Conservation (phyloP, 164 flowering plant species). For the Warburgia ugandensis region DNA sequence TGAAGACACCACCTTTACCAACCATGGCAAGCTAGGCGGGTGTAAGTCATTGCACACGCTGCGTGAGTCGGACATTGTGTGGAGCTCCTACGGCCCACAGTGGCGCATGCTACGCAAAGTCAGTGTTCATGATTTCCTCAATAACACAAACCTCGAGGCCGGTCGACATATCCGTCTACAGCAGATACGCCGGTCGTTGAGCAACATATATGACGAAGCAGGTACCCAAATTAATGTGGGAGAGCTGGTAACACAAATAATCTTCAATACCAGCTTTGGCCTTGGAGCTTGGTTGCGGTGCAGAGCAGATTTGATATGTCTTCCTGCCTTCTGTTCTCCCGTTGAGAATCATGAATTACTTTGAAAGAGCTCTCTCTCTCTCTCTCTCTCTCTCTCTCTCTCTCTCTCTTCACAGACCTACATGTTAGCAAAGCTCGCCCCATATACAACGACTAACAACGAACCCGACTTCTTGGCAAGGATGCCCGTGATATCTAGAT, state of each 20-base stretch:
- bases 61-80: constrained; percentile 35
- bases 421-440: too few species aligned
- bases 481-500: too few species aligned
- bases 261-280: constrained; percentile 32
- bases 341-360: too few species aligned
- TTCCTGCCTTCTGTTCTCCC: too few species aligned
- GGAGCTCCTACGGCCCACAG: constrained; percentile 31
- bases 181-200: constrained; percentile 24
- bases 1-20: constrained; percentile 39
- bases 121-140: constrained; percentile 31
- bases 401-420: too few species aligned
- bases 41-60: constrained; percentile 19
- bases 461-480: too few species aligned
- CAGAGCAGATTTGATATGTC: too few species aligned
- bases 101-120: constrained; percentile 46
- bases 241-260: constrained; percentile 31
- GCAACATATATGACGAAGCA: constrained; percentile 9
- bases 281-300: too few species aligned
- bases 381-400: too few species aligned
- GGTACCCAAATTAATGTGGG: constrained; percentile 39
- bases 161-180: constrained; percentile 26
- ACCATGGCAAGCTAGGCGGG: constrained; percentile 36
- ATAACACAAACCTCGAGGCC: constrained; percentile 25
- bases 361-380: too few species aligned
- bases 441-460: too few species aligned